Evolutionary conservation across 139 green algal genomes (phyloP), one percentile per base, ranked within the genome.

Genomic region (Picochlorum sp.): DNA sequence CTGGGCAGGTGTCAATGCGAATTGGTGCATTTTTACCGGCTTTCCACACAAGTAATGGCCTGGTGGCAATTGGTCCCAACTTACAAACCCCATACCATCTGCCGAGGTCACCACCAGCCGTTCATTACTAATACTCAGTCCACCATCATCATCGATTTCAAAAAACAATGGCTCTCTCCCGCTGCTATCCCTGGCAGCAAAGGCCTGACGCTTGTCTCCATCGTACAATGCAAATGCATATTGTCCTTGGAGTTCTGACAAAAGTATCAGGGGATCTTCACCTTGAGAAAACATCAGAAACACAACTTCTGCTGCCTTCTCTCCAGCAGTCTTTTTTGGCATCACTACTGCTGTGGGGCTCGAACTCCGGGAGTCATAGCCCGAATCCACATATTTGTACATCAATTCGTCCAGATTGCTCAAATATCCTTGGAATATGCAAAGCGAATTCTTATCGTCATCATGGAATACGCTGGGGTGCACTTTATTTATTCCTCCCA

Each of bases 211-310:
- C n/a, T 59, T 57, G 4, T 63, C 67, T 14, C 56, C 67, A 68
- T 87, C 79, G 33, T 81, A 86, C 16, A 89, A 57, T 3, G 83
- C 70, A 66, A 89, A 91, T 0, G 77, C 41, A 43, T 75, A 91
- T 29, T 88, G 66, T 14, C 83, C 83, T 79, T 91, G 79, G 43
- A 90, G 74, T 57, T 90, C 83, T 8, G 74, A 81, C 10, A 90
- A 66, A 44, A 90, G 44, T 12, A 89, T 58, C 22, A 85, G 55
- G 32, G 63, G 69, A 52, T 90, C 76, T 14, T 65, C 62, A 35
- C 53, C 37, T 16, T 31, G 24, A 25, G 61, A 33, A 37, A 39
- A 56, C 52, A 85, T 59, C 33, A 44, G 28, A 22, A 79, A 56
- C 6, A 88, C 30, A 16, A 68, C 36, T 1, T 65, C 30, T 4